Evolutionary conservation across 1,284 basidiomycete species (phyloP), one percentile per base, ranked within the genome.

Genomic region (Boletellus sp.): DNA sequence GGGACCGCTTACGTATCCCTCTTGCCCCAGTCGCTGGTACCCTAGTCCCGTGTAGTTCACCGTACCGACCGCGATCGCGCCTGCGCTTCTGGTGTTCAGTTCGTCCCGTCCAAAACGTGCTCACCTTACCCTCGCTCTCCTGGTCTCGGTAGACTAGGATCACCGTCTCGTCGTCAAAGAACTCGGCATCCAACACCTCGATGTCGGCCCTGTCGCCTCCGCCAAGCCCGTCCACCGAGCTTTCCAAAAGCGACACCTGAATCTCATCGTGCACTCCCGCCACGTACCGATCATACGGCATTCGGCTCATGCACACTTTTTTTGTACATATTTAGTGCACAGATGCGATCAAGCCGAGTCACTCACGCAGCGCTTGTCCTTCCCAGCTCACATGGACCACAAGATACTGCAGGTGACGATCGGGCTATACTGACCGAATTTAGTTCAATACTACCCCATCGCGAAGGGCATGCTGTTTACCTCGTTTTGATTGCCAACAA

Each of bases 91-190:
- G 53, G 22, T 59, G 67, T 68, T 55, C 10, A 56, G 50, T 27
- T 44, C 45, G 50, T 52, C 13, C 11, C 38, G 11, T 40, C 41
- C 53, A 52, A 50, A 54, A 69, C 74, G 60, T 62, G 80, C 76
- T 69, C 53, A 68, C 66, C 61, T 64, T 56, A 57, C 65, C 67
- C 34, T 67, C 64, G 52, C 19, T 55, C 19, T 48, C 61, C 50
- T 53, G 53, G 36, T 61, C 60, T 60, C 70, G 74, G 68, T 78
- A 82, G 49, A 86, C 73, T 54, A 87, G 69, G 54, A 86, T 72
- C 46, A 87, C 59, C 57, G 64, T 71, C 61, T 82, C 75, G 57
- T 87, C 81, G 69, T 90, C 86, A 61, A 89, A 87, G 67, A 89
- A 89, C 48, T 85, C 82, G 44, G 71, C 73, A 57, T 83, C 81